phyloP scores from a whole-genome alignment of 352 stramenopile genomes.

The Phytopythium sindhum region DNA sequence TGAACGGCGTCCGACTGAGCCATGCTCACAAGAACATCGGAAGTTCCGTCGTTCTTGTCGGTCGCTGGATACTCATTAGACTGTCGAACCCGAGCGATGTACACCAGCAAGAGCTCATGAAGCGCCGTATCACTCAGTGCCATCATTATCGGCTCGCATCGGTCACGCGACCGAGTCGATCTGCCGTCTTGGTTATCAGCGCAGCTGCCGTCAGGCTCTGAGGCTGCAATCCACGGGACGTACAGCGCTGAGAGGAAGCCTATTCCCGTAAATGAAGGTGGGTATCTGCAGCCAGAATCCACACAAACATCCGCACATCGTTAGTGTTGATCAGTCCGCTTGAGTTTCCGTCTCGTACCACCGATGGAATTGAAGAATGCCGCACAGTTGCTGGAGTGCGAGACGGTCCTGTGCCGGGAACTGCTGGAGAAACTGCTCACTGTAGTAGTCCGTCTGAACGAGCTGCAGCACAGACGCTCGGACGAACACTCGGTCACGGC shows the following conservation, averaged over 20 bases:
- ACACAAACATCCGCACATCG: not conserved
- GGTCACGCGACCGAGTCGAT: not conserved
- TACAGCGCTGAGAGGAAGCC: not conserved
- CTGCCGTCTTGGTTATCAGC: not conserved
- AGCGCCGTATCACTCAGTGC: constrained; percentile 19
- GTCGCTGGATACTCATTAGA: not conserved
- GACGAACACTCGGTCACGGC: constrained; percentile 16
- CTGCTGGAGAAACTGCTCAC: constrained; percentile 16
- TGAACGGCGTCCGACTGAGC: constrained; percentile 29
- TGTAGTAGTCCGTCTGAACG: constrained; percentile 35
- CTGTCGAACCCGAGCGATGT: constrained; percentile 21
- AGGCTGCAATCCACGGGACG: not conserved
- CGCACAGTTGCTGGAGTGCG: constrained; percentile 29
- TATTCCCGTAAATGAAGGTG: not conserved
- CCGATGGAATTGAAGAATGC: not conserved
- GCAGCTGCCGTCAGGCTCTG: not conserved
- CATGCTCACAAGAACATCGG: constrained; percentile 19
- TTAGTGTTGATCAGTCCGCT: not conserved
- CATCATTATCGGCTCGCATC: constrained; percentile 1
- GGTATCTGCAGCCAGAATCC: constrained; percentile 24
- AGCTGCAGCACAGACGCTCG: constrained; percentile 39
- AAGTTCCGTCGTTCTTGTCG: not conserved
- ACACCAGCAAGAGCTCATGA: constrained; percentile 36
- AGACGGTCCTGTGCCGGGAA: constrained; percentile 17
- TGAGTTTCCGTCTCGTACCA: not conserved